These are phyloP conservation scores for Iodosphaeria phyllophila DNA, from an alignment of 2,329 filamentous ascomycete species.

Conservation along the genomic window DNA sequence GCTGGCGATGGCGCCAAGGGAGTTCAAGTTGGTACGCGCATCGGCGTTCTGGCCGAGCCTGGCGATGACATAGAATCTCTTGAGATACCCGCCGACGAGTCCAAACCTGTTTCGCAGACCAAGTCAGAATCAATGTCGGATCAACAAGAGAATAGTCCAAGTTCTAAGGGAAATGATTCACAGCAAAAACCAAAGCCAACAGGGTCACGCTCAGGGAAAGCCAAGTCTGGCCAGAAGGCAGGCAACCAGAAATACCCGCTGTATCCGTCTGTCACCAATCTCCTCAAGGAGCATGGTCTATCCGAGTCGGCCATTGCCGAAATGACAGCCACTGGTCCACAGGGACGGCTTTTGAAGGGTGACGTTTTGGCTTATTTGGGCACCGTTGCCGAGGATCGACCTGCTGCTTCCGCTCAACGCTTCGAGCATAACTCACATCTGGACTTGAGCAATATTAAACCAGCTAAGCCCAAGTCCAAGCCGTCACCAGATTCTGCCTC, in stretches of 20 bases:
- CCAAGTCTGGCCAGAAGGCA: constrained; percentile 24
- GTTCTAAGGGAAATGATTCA: constrained; percentile 8
- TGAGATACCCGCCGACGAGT: constrained; percentile 55
- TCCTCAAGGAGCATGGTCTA: constrained; percentile 65
- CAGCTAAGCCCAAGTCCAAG: constrained; percentile 34
- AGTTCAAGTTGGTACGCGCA: constrained; percentile 61
- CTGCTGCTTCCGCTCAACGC: constrained; percentile 48
- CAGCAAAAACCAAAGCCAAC: constrained; percentile 16
- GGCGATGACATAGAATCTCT: constrained; percentile 62
- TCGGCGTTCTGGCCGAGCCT: constrained; percentile 65
- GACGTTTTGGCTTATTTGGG: constrained; percentile 87
- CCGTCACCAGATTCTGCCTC: constrained; percentile 10
- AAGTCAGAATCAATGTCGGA: constrained; percentile 10
- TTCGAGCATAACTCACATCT: constrained; percentile 66
- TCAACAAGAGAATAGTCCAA: constrained; percentile 6
- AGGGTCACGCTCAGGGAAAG: constrained; percentile 9
- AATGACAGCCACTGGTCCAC: constrained; percentile 76
- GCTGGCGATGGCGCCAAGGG: constrained; percentile 55
- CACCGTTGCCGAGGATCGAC: constrained; percentile 51
- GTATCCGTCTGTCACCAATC: constrained; percentile 65
- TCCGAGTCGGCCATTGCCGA: constrained; percentile 56
- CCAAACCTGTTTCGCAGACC: constrained; percentile 19
- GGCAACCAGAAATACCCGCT: constrained; percentile 53
- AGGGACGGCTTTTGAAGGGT: constrained; percentile 80
- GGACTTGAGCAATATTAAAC: constrained; percentile 89